A percentile compares a stretch with the other conserved stretches of the same genome.
Evolutionary conservation across 2,329 filamentous ascomycete species (phyloP).

Genomic region (Botrytis fragariae): DNA sequence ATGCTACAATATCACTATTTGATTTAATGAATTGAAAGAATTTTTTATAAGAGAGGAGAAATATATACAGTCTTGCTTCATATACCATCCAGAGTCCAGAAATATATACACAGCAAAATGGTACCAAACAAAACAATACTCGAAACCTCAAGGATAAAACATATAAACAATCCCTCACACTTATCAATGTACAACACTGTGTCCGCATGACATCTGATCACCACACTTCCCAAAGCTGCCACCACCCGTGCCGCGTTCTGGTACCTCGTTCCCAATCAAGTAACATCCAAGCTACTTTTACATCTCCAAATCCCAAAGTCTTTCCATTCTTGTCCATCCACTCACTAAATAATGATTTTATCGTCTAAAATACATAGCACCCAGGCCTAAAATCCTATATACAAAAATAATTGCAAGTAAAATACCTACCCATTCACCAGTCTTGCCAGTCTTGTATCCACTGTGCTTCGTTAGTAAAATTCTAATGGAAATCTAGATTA

Average conservation of each 20-base stretch:
- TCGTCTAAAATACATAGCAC: slow-evolving; percentile 48
- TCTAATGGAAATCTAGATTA: not conserved
- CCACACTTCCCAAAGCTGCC: slow-evolving; percentile 3
- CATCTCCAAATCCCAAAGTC: not conserved
- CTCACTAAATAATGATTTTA: not conserved
- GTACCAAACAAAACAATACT: not conserved
- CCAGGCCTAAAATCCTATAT: slow-evolving; percentile 68
- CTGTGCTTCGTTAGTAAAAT: not conserved
- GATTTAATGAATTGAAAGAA: not conserved
- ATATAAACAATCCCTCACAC: not conserved
- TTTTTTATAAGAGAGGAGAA: not conserved
- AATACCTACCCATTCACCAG: slow-evolving; percentile 72
- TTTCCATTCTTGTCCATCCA: not conserved
- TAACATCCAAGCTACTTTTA: not conserved
- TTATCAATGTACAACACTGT: not conserved
- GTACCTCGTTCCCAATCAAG: not conserved
- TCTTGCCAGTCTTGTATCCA: slow-evolving; percentile 62
- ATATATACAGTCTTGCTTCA: not conserved
- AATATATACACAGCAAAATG: not conserved
- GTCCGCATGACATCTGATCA: not conserved
- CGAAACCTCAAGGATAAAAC: not conserved
- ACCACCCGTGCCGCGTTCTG: not conserved
- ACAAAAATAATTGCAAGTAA: slow-evolving; percentile 72
- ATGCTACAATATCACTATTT: not conserved
- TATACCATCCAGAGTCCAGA: no score